Base-by-base conservation (phyloP, 805 yeast genomes). In the Yarrowia bubula region DNA sequence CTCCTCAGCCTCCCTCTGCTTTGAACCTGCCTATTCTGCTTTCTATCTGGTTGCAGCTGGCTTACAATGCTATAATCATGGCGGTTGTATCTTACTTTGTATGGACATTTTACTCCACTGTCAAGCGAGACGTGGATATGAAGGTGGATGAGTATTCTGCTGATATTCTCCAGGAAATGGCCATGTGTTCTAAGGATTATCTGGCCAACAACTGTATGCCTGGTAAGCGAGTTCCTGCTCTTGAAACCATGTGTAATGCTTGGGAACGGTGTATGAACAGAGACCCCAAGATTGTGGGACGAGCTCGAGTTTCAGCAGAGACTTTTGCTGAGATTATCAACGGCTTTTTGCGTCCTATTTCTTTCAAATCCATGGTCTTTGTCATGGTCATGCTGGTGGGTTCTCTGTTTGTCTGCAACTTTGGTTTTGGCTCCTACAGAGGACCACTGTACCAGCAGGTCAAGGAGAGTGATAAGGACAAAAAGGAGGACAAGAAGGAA, bases 251-350 rank as follows among this genome's bases (percentile, higher is more conserved):
- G 13, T 93, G 99, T 75, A 78, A 81, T 39, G 80, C 79, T 39
- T 90, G 96, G 95, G 87, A 84, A 67, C 82, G 81, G 66, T 95
- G 99, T 74, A 90, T 90, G 92, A 84, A 86, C 70, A 77, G 86
- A 57, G 93, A 90, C 68, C 92, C 96, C 9, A 81, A 83, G 3
- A 75, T 75, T 1, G 81, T 86, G 11, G 92, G 90, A 3, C 81
- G 85, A 57, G 89, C 93, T 1, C 81, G 81, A 67, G 81, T 91
- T 65, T 86, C 92, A 53, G 96, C 96, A 0, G 92, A 87, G 72
- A 87, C 93, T 0, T 81, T 90, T 70, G 96, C 96, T 1, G 93
- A 88, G 68, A 88, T 90, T 8, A 78, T 91, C 50, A 89, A 91
- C 75, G 85, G 92, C 1, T 90, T 90, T 70, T 76, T 89, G 22